A percentile compares a stretch with the other conserved stretches of the same genome.
Conservation (phyloP, 257 asterid species). For the Solanum etuberosum region DNA sequence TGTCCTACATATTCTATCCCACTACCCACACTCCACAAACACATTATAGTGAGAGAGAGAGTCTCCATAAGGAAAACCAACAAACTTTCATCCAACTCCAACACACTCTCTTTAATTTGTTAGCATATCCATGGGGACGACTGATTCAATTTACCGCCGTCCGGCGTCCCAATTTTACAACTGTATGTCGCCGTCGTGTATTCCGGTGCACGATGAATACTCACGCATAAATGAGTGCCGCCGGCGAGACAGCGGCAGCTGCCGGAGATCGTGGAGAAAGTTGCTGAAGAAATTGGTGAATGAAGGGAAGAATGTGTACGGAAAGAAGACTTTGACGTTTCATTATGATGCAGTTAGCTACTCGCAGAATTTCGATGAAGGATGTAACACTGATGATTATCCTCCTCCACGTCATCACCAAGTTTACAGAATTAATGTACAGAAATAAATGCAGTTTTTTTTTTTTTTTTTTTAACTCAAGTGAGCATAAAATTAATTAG, state of each 20-base stretch:
- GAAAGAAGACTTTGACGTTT: conserved; percentile 31
- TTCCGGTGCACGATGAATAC: conserved; percentile 62
- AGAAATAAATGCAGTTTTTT: background rate
- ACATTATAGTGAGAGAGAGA: background rate
- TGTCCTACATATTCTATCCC: background rate
- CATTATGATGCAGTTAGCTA: conserved; percentile 87
- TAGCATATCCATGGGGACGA: conserved; percentile 23
- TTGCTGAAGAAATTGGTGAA: conserved; percentile 46
- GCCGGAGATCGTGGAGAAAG: conserved; percentile 27
- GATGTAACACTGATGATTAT: conserved; percentile 39
- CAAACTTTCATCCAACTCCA: background rate
- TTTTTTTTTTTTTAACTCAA: background rate
- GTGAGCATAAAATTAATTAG: background rate
- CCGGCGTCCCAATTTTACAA: conserved; percentile 31
- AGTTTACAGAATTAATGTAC: conserved; percentile 15
- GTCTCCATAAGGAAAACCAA: background rate
- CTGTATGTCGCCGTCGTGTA: conserved; percentile 76
- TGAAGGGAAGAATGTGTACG: conserved; percentile 51
- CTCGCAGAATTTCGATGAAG: conserved; percentile 80
- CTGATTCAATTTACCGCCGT: conserved; percentile 23
- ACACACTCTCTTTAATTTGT: background rate
- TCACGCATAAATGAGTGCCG: conserved; percentile 27
- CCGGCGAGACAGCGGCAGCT: background rate
- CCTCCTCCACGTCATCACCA: conserved; percentile 14
- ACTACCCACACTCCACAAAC: background rate